Base-by-base conservation (phyloP, 2,329 filamentous ascomycete genomes). In the Clonostachys chloroleuca region DNA sequence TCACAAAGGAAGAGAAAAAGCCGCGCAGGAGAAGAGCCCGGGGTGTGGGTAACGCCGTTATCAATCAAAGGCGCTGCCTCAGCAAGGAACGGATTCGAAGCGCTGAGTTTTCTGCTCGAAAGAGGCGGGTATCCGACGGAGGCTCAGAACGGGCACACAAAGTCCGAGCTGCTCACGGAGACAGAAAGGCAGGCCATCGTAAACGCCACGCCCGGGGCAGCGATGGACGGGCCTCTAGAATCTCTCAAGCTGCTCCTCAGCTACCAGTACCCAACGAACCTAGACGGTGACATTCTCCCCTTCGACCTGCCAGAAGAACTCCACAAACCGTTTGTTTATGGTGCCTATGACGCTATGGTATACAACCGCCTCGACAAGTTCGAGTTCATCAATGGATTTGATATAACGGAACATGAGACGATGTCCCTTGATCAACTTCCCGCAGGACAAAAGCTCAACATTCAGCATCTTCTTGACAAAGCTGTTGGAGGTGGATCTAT, bases 331-430 rank as follows among this genome's bases (percentile, higher is more conserved):
- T 48, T 41, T 33, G 34, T 41, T 5, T 48, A 36, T 7, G 47
- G 47, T 9, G 47, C 47, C n/a, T 48, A 48, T 40, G 35, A 50
- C 13, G 24, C 24, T 30, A 30, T 30, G 9, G 9, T 30, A 30
- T 2, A 30, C 8, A 30, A 30, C 9, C 24, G 24, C 24, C 24
- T 30, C 24, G 24, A 30, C 9, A 49, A 47, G 39, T 52, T 52
- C 48, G 47, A 50, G 42, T 48, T 49, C 37, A 47, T 53, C 43
- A 34, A 50, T 42, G 30, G 47, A 42, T 42, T 52, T 18, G 44
- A 41, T 34, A 35, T 45, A 20, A 33, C 17, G 5, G 45, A 47
- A 33, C 47, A 48, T 12, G 42, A 45, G 9, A 48, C 42, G 5
- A 48, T 48, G 47, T 48, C 47, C 37, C 43, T 48, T 13, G 36